A percentile compares a stretch with the other conserved stretches of the same genome.
Conservation (phyloP, 306 rosid species). For the Fragaria iinumae region DNA sequence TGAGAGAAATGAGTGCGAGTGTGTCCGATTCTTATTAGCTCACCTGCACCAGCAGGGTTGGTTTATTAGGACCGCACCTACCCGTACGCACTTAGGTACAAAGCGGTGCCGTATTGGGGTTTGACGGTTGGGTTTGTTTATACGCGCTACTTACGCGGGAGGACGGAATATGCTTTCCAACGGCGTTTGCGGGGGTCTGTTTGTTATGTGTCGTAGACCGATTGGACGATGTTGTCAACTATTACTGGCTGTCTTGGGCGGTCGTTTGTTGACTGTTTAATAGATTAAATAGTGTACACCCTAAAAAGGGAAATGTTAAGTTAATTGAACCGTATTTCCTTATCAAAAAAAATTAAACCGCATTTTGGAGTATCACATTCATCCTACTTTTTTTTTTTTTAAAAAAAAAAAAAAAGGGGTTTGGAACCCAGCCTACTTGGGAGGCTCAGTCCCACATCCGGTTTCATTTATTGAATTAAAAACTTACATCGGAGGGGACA, state of each 20-base stretch:
- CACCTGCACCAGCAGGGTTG: background rate
- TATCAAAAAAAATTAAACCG: no score
- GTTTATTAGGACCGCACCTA: background rate
- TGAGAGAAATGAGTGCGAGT: background rate
- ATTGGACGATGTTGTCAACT: background rate
- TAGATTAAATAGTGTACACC: no score
- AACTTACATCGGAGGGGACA: no score
- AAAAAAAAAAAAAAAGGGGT: no score
- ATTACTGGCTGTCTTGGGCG: background rate
- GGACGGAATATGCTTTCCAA: background rate
- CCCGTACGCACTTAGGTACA: background rate
- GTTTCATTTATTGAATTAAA: no score
- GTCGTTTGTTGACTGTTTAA: conserved; percentile 5
- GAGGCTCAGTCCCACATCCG: no score
- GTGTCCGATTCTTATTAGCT: conserved; percentile 6
- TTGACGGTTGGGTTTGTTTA: background rate
- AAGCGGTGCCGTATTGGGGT: conserved; percentile 1
- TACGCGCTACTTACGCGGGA: background rate
- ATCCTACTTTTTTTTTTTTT: no score
- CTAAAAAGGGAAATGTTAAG: no score
- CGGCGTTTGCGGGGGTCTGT: background rate
- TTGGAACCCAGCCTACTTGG: no score
- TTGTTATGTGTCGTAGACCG: background rate
- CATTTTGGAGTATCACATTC: no score
- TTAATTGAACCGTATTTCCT: no score